These are phyloP conservation scores for Dissophora ornata DNA, from an alignment of 192 early-diverging fungal genomes.

Conservation along the genomic window DNA sequence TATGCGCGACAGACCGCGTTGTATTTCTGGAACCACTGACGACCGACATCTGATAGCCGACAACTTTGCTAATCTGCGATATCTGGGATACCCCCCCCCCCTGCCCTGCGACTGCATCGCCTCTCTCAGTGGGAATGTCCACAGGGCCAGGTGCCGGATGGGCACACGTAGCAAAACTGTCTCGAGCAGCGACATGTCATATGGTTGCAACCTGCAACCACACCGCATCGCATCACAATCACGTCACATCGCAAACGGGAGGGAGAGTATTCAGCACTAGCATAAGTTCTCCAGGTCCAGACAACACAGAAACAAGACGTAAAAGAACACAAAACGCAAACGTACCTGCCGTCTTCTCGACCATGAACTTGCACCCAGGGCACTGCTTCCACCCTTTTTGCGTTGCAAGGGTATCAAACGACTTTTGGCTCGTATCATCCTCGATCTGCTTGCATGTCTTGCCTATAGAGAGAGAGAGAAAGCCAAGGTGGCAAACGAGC, in stretches of 20 bases:
- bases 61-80: too few species aligned
- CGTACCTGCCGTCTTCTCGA: slow-evolving; percentile 20
- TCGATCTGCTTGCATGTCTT: slow-evolving; percentile 16
- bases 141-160: slow-evolving; percentile 5
- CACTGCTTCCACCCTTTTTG: slow-evolving; percentile 16
- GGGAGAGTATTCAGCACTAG: too few species aligned
- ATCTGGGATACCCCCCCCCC: too few species aligned
- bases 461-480: neutral
- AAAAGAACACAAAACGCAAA: too few species aligned
- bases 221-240: too few species aligned
- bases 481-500: neutral
- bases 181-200: slow-evolving; percentile 33
- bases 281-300: too few species aligned
- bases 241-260: too few species aligned
- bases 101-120: too few species aligned
- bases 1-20: too few species aligned
- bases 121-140: neutral
- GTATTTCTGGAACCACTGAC: too few species aligned
- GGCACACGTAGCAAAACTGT: slow-evolving; percentile 17
- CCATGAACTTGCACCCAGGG: slow-evolving; percentile 13
- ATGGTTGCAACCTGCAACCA: slow-evolving; percentile 35
- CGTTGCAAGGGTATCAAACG: slow-evolving; percentile 7
- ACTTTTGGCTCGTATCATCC: neutral
- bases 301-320: too few species aligned
- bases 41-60: too few species aligned